Conservation (phyloP, 2,329 filamentous ascomycete species). For the Periconia sp. region DNA sequence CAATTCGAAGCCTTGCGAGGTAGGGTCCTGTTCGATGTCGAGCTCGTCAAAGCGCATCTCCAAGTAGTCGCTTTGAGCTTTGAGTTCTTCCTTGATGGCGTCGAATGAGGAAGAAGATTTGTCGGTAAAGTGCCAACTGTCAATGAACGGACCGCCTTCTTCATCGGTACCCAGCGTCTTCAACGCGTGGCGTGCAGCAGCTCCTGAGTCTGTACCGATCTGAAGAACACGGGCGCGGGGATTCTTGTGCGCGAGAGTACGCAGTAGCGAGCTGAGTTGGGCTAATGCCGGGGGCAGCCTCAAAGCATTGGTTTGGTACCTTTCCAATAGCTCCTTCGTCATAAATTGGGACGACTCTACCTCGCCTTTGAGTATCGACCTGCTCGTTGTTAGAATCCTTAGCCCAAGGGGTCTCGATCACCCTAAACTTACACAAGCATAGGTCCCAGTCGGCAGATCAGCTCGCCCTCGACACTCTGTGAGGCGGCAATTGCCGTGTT, state of each 20-base stretch:
- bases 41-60: background rate
- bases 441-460: too few relatives aligned
- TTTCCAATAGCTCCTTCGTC: too few relatives aligned
- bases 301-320: too few relatives aligned
- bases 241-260: background rate
- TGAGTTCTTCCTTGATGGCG: background rate
- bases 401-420: too few relatives aligned
- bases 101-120: background rate
- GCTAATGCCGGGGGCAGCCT: background rate
- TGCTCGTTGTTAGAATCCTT: too few relatives aligned
- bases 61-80: background rate
- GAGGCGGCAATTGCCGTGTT: too few relatives aligned
- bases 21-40: background rate
- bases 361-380: too few relatives aligned
- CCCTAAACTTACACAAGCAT: too few relatives aligned
- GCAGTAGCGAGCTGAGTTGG: background rate
- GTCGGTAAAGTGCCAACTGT: background rate
- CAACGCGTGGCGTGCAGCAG: background rate
- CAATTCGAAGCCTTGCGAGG: conserved; percentile 9
- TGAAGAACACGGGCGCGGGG: background rate
- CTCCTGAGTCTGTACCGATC: background rate
- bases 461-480: too few relatives aligned
- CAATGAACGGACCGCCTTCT: background rate
- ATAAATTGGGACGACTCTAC: too few relatives aligned
- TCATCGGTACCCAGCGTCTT: background rate